Evolutionary conservation across 768 basidiomycete genomes (phyloP), one percentile per base, ranked within the genome.

Genomic region (Boletus rubropictus): DNA sequence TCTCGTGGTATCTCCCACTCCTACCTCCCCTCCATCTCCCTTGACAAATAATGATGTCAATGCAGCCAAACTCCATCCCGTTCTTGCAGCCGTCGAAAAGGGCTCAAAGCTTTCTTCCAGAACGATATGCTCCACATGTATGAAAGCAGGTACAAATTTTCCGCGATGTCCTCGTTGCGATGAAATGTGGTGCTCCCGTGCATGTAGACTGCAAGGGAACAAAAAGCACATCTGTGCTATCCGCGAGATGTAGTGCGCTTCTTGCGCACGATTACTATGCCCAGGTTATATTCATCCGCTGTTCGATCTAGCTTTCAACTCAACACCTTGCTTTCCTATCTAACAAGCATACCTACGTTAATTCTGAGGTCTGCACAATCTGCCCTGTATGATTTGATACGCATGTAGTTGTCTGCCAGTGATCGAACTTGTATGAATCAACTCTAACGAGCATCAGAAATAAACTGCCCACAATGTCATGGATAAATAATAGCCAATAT

Each of bases 131-230:
- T 71, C 76, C 9, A 72, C 78, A 1, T 84, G 82, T 57, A 64
- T 63, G 28, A 80, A 75, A 57, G 42, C 57, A 1, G 82, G 82
- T 0, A 61, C 65, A 12, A 77, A 80, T 49, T 84, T 73, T 58
- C 82, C 82, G 12, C 73, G 74, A n/a, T 84, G 82, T 58, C 70
- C 74, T 7, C 77, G 74, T 49, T 84, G 82, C 52, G 64, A 69
- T 20, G 72, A 73, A 25, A 75, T 69, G 66, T 84, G 82, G 82
- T 84, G 82, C 54, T 82, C 81, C 21, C 69, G 82, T 44, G 63
- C 75, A 25, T 84, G 82, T 59, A 72, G 82, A 44, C 54, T 84
- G 46, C 65, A 70, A 37, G 73, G 70, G 18, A 77, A 74, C 31
- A 76, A 73, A 56, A 73, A 73, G 55, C 81, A 83, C 59, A 53